A percentile compares a stretch with the other conserved stretches of the same genome.
phyloP scores from a whole-genome alignment of 176 grass and related monocot species.

The Miscanthus lutarioriparius region DNA sequence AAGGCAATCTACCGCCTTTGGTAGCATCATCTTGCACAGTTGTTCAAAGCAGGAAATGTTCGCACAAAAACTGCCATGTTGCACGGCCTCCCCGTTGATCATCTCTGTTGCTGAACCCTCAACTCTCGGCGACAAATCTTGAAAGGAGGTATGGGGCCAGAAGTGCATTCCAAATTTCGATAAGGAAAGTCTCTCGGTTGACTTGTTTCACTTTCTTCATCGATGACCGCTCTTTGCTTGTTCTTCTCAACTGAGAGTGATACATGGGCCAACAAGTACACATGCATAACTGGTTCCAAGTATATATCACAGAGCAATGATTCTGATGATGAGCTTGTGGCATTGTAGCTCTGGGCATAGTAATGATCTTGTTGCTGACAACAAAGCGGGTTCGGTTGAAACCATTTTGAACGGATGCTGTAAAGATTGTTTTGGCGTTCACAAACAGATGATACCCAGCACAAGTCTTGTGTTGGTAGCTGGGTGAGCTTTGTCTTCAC shows the following conservation, averaged over 20 bases:
- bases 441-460: not conserved
- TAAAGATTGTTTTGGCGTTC: not conserved
- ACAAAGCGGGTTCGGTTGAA: not conserved
- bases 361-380: not conserved
- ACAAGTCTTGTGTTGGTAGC: not conserved
- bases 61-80: too few species aligned
- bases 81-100: not conserved
- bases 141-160: not conserved
- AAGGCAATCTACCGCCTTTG: not conserved
- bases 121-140: not conserved
- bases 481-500: not conserved
- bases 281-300: not conserved
- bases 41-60: not conserved
- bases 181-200: not conserved
- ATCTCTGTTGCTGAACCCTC: not conserved
- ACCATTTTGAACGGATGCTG: not conserved
- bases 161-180: not conserved
- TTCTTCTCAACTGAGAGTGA: not conserved
- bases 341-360: not conserved
- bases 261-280: not conserved
- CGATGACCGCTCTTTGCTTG: not conserved
- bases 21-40: not conserved
- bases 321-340: not conserved
- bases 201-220: not conserved
- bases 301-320: not conserved